Evolutionary conservation across 1,284 basidiomycete species (phyloP), one percentile per base, ranked within the genome.

Genomic region (Trametes versicolor): DNA sequence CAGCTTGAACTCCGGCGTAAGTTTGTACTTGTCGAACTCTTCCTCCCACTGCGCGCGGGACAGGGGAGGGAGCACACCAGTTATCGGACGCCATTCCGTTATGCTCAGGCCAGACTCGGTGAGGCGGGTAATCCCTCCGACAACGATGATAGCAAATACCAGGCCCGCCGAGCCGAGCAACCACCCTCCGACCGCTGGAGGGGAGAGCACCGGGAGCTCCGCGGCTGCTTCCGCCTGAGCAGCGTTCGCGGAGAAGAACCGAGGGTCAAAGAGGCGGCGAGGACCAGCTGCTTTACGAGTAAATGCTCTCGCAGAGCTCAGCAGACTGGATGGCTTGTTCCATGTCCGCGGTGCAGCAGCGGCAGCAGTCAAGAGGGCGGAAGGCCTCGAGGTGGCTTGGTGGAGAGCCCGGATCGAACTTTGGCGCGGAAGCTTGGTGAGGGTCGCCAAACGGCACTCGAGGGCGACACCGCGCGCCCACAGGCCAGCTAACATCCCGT

Each of bases 31-130:
- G 51, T 91, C 88, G 79, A 98, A 99, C 75, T 99, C 98, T 37
- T 80, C 83, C 65, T 90, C 84, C 98, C 98, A 99, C 65, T 95
- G 89, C 1, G 82, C 87, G 19, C 85, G 79, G 1, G 87, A 87
- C 39, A 95, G 79, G 2, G 98, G 98, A 19, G 97, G 95, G 19
- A 96, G 77, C 61, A 96, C 84, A 25, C 98, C 98, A 52, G 95
- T 93, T 69, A 99, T 90, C 7, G 97, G 96, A 65, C 90, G 88
- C 98, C 98, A 99, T 83, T 99, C 98, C 36, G 95, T 97, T 76
- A 99, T 99, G 71, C 95, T 97, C 67, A 99, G 83, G 6, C 98
- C 98, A 27, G 96, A 98, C 80, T 99, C 98, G 4, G 98, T 99
- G 66, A 99, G 86, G 48, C 98, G 92, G 2, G 98, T 99, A 58